Evolutionary conservation across 441 rosid genomes (phyloP).

Genomic region (Melastoma candidum): DNA sequence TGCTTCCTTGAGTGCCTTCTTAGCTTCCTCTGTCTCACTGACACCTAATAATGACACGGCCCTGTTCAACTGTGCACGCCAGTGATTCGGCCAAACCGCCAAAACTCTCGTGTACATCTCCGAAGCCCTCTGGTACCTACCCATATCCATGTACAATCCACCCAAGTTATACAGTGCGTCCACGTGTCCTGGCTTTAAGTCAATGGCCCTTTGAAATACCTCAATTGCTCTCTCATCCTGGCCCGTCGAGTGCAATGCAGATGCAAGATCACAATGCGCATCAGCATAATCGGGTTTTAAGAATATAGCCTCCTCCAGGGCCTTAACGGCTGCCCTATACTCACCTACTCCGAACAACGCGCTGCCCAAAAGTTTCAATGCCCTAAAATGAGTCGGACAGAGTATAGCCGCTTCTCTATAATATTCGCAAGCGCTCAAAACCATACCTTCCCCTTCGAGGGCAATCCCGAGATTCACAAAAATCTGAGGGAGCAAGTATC

Average conservation of each 20-base stretch:
- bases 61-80: constrained; percentile 95
- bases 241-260: constrained; percentile 81
- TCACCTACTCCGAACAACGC: constrained; percentile 94
- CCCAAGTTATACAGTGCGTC: constrained; percentile 91
- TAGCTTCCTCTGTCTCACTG: constrained; percentile 88
- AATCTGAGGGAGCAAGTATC: constrained; percentile 85
- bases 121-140: constrained; percentile 92
- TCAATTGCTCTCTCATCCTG: constrained; percentile 95
- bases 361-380: constrained; percentile 84
- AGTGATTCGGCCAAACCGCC: constrained; percentile 86
- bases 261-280: constrained; percentile 93
- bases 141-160: constrained; percentile 94
- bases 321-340: constrained; percentile 87
- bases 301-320: constrained; percentile 88
- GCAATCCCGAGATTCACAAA: constrained; percentile 91
- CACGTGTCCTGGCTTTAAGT: constrained; percentile 87
- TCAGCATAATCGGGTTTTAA: constrained; percentile 91
- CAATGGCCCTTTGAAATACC: constrained; percentile 92
- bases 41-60: constrained; percentile 90
- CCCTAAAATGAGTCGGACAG: constrained; percentile 92
- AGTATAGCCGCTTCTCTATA: constrained; percentile 95
- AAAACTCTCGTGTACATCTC: constrained; percentile 91
- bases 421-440: constrained; percentile 92
- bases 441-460: constrained; percentile 94
- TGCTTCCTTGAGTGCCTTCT: constrained; percentile 84